These are phyloP conservation scores for Kodamaea restingae DNA, from an alignment of 805 yeast genomes.

Conservation along the genomic window DNA sequence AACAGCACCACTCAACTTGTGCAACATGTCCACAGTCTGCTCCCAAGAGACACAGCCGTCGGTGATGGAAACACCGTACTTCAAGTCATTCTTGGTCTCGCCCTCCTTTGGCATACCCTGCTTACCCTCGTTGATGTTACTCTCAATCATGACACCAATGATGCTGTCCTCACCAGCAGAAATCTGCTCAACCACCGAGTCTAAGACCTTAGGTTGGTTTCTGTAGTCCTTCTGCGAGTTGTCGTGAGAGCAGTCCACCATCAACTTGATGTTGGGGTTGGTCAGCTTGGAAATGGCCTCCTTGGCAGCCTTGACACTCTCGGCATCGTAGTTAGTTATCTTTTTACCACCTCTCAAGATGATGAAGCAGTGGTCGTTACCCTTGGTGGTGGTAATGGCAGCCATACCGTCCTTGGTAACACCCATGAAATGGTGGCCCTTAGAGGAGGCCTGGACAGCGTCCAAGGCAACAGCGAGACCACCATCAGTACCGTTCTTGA, in stretches of 20 bases:
- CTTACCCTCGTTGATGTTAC: conserved; percentile 86
- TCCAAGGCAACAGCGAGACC: conserved; percentile 88
- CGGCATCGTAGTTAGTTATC: conserved; percentile 88
- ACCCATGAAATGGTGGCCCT: conserved; percentile 93
- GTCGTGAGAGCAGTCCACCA: conserved; percentile 99
- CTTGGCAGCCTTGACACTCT: conserved; percentile 73
- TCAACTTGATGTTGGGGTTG: conserved; percentile 53
- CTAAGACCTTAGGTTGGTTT: conserved; percentile 93
- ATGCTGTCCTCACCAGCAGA: conserved; percentile 73
- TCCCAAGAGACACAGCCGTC: conserved; percentile 97
- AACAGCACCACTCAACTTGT: conserved; percentile 77
- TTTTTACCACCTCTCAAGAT: conserved; percentile 94
- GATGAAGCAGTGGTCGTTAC: conserved; percentile 91
- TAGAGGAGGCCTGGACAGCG: conserved; percentile 88
- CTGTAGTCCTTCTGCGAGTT: conserved; percentile 91
- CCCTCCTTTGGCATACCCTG: conserved; percentile 66
- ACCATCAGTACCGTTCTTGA: conserved; percentile 98
- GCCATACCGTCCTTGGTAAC: conserved; percentile 97
- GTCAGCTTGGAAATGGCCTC: conserved; percentile 47
- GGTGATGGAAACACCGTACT: conserved; percentile 94
- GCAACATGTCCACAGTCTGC: conserved; percentile 76
- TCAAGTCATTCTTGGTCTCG: conserved; percentile 54
- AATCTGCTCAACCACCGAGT: conserved; percentile 76
- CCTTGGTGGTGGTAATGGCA: conserved; percentile 93
- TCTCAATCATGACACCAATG: conserved; percentile 95